These are phyloP conservation scores for Vigna reflexopilosa DNA, from an alignment of 306 rosid genomes.

Conservation along the genomic window DNA sequence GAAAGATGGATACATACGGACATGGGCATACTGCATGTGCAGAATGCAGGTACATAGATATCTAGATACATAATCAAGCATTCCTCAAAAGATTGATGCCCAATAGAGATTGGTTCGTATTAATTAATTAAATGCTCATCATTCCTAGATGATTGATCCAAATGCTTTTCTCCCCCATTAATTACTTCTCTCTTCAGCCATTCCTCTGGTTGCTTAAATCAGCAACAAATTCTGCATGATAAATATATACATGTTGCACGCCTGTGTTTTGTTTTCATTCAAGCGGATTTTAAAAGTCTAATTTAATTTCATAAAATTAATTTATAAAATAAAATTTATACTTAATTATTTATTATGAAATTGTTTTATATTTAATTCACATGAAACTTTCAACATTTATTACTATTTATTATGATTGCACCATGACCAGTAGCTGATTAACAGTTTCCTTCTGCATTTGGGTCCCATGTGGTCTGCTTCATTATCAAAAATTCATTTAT, in stretches of 20 bases:
- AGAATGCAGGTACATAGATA: background rate
- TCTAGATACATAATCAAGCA: background rate
- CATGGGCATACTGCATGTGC: background rate
- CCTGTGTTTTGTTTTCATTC: background rate
- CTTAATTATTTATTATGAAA: no score
- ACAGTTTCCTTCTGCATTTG: background rate
- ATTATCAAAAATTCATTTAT: background rate
- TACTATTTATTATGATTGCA: no score
- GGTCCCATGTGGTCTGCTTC: background rate
- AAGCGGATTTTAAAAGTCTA: background rate
- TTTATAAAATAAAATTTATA: no score
- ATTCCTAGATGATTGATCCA: background rate
- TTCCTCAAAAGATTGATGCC: background rate
- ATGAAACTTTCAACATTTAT: no score
- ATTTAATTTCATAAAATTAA: no score
- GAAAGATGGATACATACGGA: background rate
- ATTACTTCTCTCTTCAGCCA: background rate
- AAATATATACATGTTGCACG: background rate
- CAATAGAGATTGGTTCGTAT: background rate
- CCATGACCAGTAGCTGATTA: background rate
- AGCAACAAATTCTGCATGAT: constrained; percentile 33
- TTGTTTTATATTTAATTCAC: no score
- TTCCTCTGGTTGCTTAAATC: background rate
- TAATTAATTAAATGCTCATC: background rate
- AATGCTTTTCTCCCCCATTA: background rate